These are phyloP conservation scores for Chytriomyces sp. DNA, from an alignment of 192 early-diverging fungal genomes.

Conservation along the genomic window DNA sequence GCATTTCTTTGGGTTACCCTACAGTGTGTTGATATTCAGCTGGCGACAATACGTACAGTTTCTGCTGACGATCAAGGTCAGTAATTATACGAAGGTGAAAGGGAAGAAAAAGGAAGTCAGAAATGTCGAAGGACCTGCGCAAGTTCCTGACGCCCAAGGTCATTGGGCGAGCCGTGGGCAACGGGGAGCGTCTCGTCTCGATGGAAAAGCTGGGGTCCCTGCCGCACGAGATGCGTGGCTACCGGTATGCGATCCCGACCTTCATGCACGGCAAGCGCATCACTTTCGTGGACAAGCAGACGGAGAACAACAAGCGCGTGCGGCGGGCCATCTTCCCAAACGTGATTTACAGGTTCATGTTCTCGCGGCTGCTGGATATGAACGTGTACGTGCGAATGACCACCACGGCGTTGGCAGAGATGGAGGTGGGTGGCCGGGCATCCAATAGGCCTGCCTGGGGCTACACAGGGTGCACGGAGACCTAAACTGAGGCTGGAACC, in stretches of 20 bases:
- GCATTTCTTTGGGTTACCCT: too few species aligned
- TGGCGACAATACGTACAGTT: too few species aligned
- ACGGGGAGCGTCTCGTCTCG: slow-evolving; percentile 29
- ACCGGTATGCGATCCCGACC: slow-evolving; percentile 44
- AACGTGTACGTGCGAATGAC: slow-evolving; percentile 46
- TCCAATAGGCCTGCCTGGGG: too few species aligned
- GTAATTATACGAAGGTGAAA: too few species aligned
- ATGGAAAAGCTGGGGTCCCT: slow-evolving; percentile 41
- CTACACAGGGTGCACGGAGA: too few species aligned
- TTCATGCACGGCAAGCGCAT: slow-evolving; percentile 59
- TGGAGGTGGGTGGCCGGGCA: too few species aligned
- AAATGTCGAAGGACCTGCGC: slow-evolving; percentile 21
- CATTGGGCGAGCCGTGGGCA: slow-evolving; percentile 26
- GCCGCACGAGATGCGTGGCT: slow-evolving; percentile 33
- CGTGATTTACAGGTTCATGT: slow-evolving; percentile 51
- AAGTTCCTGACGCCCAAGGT: slow-evolving; percentile 22
- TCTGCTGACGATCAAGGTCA: too few species aligned
- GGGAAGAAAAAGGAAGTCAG: background rate
- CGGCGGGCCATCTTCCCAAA: slow-evolving; percentile 46
- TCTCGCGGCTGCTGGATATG: slow-evolving; percentile 54
- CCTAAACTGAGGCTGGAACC: too few species aligned
- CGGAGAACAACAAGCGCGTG: slow-evolving; percentile 46
- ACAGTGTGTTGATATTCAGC: too few species aligned
- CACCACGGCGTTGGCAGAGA: slow-evolving; percentile 37
- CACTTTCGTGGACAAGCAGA: slow-evolving; percentile 49